phyloP scores from a whole-genome alignment of 2,329 filamentous ascomycete genomes.

The Alternaria triticina region DNA sequence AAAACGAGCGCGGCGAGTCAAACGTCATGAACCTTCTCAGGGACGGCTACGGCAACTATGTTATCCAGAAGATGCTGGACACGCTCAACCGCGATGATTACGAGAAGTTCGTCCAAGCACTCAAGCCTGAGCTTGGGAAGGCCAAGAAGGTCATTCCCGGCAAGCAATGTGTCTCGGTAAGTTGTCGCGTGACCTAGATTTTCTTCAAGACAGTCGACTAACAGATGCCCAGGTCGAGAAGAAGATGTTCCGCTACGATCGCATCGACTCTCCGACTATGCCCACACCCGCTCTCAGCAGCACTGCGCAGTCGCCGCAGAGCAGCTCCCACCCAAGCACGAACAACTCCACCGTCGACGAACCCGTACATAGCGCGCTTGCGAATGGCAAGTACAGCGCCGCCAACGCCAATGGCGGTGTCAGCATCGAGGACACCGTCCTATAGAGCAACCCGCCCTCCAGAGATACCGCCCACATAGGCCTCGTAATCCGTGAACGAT shows the following conservation, averaged over 20 bases:
- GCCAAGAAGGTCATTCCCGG: constrained; percentile 50
- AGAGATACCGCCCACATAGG: constrained; percentile 1
- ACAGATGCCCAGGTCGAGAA: constrained; percentile 50
- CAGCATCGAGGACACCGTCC: constrained; percentile 21
- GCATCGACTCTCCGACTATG: constrained; percentile 36
- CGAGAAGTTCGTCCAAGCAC: constrained; percentile 47
- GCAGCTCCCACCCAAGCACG: constrained; percentile 69
- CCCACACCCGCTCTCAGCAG: constrained; percentile 70
- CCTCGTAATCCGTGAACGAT: constrained; percentile 3
- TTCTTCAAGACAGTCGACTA: background rate
- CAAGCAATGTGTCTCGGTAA: constrained; percentile 54
- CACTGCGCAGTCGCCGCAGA: constrained; percentile 73
- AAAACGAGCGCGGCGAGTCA: constrained; percentile 69
- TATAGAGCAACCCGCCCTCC: constrained; percentile 7
- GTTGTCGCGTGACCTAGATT: constrained; percentile 6
- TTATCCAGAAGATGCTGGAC: constrained; percentile 84
- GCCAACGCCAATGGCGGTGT: constrained; percentile 18
- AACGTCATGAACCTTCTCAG: constrained; percentile 81
- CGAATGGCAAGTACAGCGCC: constrained; percentile 19
- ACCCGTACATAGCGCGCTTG: constrained; percentile 39
- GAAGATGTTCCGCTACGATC: constrained; percentile 55
- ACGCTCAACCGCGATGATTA: constrained; percentile 51
- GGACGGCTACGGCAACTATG: constrained; percentile 94
- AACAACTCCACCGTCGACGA: constrained; percentile 62
- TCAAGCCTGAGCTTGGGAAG: constrained; percentile 54